Percentiles rank a stretch among this genome's conserved stretches.
Evolutionary conservation across 208 protist species (phyloP).

Genomic region (Acanthamoeba royreba): DNA sequence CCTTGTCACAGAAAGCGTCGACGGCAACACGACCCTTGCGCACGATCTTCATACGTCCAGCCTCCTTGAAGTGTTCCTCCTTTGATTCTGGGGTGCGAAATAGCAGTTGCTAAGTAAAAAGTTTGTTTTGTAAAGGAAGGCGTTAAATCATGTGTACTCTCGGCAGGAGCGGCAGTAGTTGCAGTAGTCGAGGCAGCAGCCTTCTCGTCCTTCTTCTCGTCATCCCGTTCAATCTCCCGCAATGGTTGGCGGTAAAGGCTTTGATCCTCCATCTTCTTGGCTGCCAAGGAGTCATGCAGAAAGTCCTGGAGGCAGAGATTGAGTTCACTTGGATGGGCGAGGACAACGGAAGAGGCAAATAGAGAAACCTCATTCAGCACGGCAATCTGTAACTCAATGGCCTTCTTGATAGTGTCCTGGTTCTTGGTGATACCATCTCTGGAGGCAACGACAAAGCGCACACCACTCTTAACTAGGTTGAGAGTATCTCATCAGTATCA

Average conservation of each 20-base stretch:
- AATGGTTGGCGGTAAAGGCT: conserved; percentile 12
- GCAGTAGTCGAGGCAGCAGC: no score
- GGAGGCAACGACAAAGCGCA: background rate
- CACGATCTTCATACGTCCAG: background rate
- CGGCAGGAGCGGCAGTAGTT: no score
- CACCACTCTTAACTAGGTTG: background rate
- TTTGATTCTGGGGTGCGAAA: background rate
- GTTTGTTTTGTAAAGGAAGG: no score
- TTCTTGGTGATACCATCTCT: background rate
- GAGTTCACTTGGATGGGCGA: background rate
- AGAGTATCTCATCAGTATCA: background rate
- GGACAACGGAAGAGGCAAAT: background rate
- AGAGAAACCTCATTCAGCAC: background rate
- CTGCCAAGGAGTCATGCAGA: background rate
- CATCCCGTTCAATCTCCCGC: background rate
- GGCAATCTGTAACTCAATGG: background rate
- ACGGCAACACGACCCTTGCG: background rate
- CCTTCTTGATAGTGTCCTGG: conserved; percentile 39
- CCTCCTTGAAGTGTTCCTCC: background rate
- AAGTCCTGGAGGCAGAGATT: background rate
- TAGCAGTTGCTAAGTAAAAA: no score
- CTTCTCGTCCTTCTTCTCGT: conserved; percentile 35
- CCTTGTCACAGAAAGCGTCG: background rate
- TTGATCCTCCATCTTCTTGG: conserved; percentile 41
- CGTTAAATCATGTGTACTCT: no score